Base-by-base conservation (phyloP, 495 filamentous ascomycete genomes). In the Astrothelium subdiscretum region DNA sequence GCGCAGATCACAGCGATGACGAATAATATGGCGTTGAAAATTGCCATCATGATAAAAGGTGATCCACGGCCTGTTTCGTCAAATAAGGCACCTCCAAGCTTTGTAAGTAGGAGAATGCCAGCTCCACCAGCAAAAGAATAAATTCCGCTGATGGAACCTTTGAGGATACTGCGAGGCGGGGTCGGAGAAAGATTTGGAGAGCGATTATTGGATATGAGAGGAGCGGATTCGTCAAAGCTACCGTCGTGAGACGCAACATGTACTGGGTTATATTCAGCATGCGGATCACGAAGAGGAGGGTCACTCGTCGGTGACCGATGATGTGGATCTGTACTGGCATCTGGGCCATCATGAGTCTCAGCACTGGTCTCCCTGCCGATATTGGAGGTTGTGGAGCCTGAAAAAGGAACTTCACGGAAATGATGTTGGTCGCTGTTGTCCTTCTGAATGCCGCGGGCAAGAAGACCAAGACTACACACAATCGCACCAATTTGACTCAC, bases 401-500 rank as follows among this genome's bases (percentile, higher is more conserved):
- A 54, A 29, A 54, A 54, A 5, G 48, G 29, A 24, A 54, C 24
- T 29, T 54, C 48, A 5, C 29, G n/a, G 24, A 54, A 54, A 8
- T 54, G 24, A 8, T 20, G 48, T 29, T 54, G 48, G 20, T 27
- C 10, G 20, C 24, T 29, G 48, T 24, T 29, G 2, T 54, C 48
- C 24, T 54, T 54, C 15, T 95, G 76, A 38, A 97, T 85, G 2
- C 88, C 91, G 6, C 85, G 82, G 26, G 87, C 90, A 5, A 98
- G 78, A 0, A 95, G 84, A 0, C 89, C 91, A 18, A 98, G 78
- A 62, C 88, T 92, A 72, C 91, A 95, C 0, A 98, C 94, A 63
- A 98, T 97, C 12, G 90, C 85, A 6, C 92, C 95, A 61, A 98
- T 97, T 73, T 98, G 95, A 65, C 86, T 90, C 59, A 95, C 80